Conservation (phyloP, 164 flowering plant species). For the Magnolia kwangsiensis region DNA sequence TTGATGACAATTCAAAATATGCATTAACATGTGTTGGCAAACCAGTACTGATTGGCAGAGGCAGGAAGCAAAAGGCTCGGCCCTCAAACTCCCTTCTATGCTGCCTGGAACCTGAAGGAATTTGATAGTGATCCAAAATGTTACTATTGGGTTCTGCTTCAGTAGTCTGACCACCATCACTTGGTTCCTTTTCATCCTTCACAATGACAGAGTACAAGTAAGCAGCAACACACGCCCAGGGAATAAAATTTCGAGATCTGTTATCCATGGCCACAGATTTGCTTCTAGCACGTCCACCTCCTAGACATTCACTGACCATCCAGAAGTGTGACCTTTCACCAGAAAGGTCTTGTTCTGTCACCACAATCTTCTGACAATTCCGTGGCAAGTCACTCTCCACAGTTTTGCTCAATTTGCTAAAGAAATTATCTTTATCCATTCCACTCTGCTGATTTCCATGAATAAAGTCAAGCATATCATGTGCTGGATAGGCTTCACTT, state of each 20-base stretch:
- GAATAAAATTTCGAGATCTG: slow-evolving; percentile 52
- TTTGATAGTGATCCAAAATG: slow-evolving; percentile 33
- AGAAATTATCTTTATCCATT: slow-evolving; percentile 57
- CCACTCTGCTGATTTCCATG: slow-evolving; percentile 41
- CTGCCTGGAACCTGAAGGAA: slow-evolving; percentile 25
- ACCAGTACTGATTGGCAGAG: slow-evolving; percentile 86
- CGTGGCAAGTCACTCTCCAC: slow-evolving; percentile 50
- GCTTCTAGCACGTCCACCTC: slow-evolving; percentile 39
- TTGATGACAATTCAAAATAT: slow-evolving; percentile 94
- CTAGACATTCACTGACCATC: slow-evolving; percentile 78
- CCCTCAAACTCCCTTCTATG: slow-evolving; percentile 60
- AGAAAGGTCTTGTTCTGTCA: slow-evolving; percentile 55
- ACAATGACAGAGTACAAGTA: slow-evolving; percentile 43
- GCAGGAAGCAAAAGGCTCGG: slow-evolving; percentile 94
- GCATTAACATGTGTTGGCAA: slow-evolving; percentile 93
- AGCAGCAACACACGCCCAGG: slow-evolving; percentile 95
- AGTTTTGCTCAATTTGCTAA: slow-evolving; percentile 53
- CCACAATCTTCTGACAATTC: slow-evolving; percentile 65
- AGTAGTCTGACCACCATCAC: slow-evolving; percentile 6
- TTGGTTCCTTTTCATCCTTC: slow-evolving; percentile 26
- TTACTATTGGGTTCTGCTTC: slow-evolving; percentile 21
- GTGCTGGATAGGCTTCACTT: slow-evolving; percentile 31
- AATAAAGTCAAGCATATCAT: slow-evolving; percentile 42
- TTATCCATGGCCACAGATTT: slow-evolving; percentile 28
- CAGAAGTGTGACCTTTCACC: slow-evolving; percentile 57